Evolutionary conservation across 306 rosid species (phyloP).

Genomic region (Alnus rubra): DNA sequence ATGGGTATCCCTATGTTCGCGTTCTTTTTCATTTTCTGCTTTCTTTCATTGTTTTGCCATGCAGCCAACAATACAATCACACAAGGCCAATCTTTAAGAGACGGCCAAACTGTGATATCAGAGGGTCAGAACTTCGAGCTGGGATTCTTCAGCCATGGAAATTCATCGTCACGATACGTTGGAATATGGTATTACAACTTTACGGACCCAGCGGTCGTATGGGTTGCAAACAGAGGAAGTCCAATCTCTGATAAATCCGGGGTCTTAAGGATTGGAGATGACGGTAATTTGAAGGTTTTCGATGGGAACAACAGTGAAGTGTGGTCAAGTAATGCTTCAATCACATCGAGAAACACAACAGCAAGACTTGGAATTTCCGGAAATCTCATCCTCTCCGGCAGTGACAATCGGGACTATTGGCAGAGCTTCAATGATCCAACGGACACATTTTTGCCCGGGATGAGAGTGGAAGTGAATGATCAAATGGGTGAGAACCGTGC

Average conservation of each 20-base stretch:
- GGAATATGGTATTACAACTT: conserved; percentile 67
- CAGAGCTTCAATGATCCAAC: conserved; percentile 61
- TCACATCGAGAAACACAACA: conserved; percentile 1
- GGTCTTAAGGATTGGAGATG: conserved; percentile 34
- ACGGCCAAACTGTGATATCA: conserved; percentile 43
- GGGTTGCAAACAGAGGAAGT: conserved; percentile 74
- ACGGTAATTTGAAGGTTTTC: conserved; percentile 52
- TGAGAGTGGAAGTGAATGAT: conserved; percentile 43
- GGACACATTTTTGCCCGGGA: conserved; percentile 70
- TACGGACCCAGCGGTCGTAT: conserved; percentile 22
- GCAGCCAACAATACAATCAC: conserved; percentile 40
- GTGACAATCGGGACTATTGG: conserved; percentile 34
- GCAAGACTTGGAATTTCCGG: conserved; percentile 47
- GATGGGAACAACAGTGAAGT: conserved; percentile 34
- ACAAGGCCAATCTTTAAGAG: conserved; percentile 30
- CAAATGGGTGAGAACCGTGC: conserved; percentile 27
- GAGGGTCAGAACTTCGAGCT: conserved; percentile 35
- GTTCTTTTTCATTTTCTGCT: conserved; percentile 24
- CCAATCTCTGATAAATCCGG: conserved; percentile 53
- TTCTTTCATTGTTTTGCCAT: conserved; percentile 28
- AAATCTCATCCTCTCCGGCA: conserved; percentile 41
- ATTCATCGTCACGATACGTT: conserved; percentile 50
- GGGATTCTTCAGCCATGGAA: conserved; percentile 60
- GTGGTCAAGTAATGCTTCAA: conserved; percentile 51
- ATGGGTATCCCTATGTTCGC: conserved; percentile 23